Percentiles rank a stretch among this genome's conserved stretches.
Conservation (phyloP, 768 basidiomycete genomes). For the Plicaturopsis crispa region DNA sequence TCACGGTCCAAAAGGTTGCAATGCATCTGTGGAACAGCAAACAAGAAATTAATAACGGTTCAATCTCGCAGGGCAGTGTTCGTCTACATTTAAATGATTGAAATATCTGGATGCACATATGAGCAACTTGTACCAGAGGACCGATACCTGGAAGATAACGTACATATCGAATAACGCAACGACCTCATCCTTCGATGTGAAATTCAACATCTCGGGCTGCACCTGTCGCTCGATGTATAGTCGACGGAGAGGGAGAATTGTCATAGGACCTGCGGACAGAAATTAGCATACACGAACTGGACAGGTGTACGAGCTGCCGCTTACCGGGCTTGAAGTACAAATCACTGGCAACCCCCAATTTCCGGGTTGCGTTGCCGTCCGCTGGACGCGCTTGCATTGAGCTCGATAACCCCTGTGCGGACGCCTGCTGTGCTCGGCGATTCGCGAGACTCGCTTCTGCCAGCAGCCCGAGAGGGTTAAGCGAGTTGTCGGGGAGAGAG, state of each 20-base stretch:
- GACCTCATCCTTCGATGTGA: slow-evolving; percentile 84
- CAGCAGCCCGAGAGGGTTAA: slow-evolving; percentile 88
- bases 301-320: slow-evolving; percentile 9
- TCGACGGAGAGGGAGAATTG: slow-evolving; percentile 74
- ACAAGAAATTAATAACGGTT: slow-evolving; percentile 9
- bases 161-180: slow-evolving; percentile 87
- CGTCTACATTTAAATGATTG: slow-evolving; percentile 65
- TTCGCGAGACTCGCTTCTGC: slow-evolving; percentile 86
- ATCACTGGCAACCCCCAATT: slow-evolving; percentile 75
- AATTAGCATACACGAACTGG: slow-evolving; percentile 7
- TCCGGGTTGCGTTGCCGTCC: slow-evolving; percentile 32
- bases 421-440: slow-evolving; percentile 54
- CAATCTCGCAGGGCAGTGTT: too few relatives aligned
- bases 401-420: slow-evolving; percentile 32
- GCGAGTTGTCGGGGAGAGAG: slow-evolving; percentile 82
- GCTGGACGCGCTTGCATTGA: slow-evolving; percentile 31
- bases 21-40: slow-evolving; percentile 46
- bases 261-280: slow-evolving; percentile 69
- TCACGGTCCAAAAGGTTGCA: slow-evolving; percentile 75
- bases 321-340: slow-evolving; percentile 89
- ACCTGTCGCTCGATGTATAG: slow-evolving; percentile 84
- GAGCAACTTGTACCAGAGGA: too few relatives aligned
- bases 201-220: slow-evolving; percentile 90
- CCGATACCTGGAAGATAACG: too few relatives aligned
- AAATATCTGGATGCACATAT: slow-evolving; percentile 64